Percentiles rank a stretch among this genome's conserved stretches.
phyloP scores from a whole-genome alignment of 169 alveolate genomes.

The Perkinsus olseni region DNA sequence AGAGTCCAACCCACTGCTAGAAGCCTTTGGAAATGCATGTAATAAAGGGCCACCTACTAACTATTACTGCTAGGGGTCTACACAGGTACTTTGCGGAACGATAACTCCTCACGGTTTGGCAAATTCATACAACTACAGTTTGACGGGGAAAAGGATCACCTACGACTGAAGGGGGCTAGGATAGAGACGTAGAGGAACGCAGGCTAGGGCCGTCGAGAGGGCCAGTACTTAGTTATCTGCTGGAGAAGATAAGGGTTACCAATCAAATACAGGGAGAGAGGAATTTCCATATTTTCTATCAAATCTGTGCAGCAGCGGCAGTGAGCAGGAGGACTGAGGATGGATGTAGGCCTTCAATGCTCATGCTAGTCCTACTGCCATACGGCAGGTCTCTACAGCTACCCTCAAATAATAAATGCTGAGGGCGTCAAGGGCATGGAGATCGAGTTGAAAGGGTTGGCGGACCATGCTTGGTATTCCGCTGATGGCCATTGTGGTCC shows the following conservation, averaged over 20 bases:
- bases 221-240: conserved; percentile 77
- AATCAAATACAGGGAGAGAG: conserved; percentile 84
- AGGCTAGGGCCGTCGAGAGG: background rate
- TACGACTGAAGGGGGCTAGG: background rate
- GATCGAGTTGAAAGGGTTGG: background rate
- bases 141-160: background rate
- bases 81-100: conserved; percentile 75
- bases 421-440: background rate
- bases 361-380: too few relatives aligned
- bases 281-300: conserved; percentile 94
- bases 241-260: conserved; percentile 94
- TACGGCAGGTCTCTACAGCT: background rate
- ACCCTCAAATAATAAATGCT: background rate
- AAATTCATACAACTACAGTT: conserved; percentile 92
- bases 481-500: background rate
- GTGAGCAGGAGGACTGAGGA: background rate
- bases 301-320: conserved; percentile 62
- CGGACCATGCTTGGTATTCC: background rate
- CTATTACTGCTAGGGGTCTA: background rate
- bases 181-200: background rate
- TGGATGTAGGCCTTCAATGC: too few relatives aligned
- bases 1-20: conserved; percentile 96
- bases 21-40: conserved; percentile 97
- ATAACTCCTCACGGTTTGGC: conserved; percentile 82
- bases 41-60: background rate